Conservation (phyloP, 441 rosid genomes). For the Melastoma candidum region DNA sequence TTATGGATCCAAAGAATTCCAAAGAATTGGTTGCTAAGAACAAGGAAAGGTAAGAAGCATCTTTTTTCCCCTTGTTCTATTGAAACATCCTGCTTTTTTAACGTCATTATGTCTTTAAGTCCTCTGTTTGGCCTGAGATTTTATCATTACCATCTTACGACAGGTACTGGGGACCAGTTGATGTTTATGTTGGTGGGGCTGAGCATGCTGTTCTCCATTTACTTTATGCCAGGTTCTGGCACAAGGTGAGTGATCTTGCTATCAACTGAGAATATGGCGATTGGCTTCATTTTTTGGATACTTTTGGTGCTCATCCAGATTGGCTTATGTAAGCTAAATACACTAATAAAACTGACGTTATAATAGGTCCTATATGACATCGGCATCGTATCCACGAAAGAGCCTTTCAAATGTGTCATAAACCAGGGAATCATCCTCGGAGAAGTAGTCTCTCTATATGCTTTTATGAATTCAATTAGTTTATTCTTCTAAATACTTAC, state of each 20-base stretch:
- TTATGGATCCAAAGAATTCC: conserved; percentile 82
- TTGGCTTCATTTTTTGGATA: no score
- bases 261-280: background rate
- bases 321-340: no score
- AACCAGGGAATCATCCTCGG: conserved; percentile 99
- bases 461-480: background rate
- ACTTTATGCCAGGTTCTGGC: conserved; percentile 97
- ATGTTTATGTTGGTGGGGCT: conserved; percentile 95
- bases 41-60: conserved; percentile 61
- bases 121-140: background rate
- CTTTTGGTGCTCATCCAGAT: no score
- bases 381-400: conserved; percentile 83
- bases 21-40: conserved; percentile 61
- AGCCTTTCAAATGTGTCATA: conserved; percentile 95
- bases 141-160: background rate
- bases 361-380: conserved; percentile 87
- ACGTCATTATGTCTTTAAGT: background rate
- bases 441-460: conserved; percentile 35
- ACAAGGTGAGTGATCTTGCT: conserved; percentile 49
- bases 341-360: background rate
- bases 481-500: conserved; percentile 2
- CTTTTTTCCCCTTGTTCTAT: conserved; percentile 6
- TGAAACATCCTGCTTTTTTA: conserved; percentile 3
- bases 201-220: conserved; percentile 98
- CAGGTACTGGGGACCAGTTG: conserved; percentile 97